These are phyloP conservation scores for Solanum chilense DNA, from an alignment of 257 asterid genomes.

Conservation along the genomic window DNA sequence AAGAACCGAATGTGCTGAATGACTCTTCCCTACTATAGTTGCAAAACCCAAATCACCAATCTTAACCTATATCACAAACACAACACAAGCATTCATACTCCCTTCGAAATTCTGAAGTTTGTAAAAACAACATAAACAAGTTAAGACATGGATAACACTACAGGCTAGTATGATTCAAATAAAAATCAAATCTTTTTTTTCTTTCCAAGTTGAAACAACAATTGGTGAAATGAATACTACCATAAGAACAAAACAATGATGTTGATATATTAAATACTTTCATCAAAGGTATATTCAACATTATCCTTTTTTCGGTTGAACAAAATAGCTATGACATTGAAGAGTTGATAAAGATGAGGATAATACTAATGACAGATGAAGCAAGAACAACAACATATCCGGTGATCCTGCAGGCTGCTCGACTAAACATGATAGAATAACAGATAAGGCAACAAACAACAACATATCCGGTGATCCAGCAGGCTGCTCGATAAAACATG, in stretches of 20 bases:
- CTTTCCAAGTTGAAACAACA: neutral
- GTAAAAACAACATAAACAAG: neutral
- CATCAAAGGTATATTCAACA: neutral
- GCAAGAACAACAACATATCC: neutral
- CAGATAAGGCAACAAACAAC: neutral
- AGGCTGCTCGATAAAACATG: too few species aligned
- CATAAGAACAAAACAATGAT: neutral
- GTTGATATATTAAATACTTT: neutral
- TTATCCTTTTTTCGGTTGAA: neutral
- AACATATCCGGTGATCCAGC: too few species aligned
- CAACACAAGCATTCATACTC: neutral
- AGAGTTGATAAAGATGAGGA: neutral
- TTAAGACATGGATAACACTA: neutral
- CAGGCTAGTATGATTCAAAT: neutral
- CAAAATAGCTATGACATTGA: neutral
- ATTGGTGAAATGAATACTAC: neutral
- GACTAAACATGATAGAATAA: neutral
- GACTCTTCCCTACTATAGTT: constrained; percentile 45
- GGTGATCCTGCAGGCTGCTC: neutral
- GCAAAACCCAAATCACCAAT: constrained; percentile 84
- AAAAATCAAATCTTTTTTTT: neutral
- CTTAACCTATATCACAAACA: constrained; percentile 40
- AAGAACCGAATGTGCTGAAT: constrained; percentile 52
- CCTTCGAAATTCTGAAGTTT: neutral
- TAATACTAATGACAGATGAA: neutral